phyloP scores from a whole-genome alignment of 768 basidiomycete species.

The Boletus bicolor region DNA sequence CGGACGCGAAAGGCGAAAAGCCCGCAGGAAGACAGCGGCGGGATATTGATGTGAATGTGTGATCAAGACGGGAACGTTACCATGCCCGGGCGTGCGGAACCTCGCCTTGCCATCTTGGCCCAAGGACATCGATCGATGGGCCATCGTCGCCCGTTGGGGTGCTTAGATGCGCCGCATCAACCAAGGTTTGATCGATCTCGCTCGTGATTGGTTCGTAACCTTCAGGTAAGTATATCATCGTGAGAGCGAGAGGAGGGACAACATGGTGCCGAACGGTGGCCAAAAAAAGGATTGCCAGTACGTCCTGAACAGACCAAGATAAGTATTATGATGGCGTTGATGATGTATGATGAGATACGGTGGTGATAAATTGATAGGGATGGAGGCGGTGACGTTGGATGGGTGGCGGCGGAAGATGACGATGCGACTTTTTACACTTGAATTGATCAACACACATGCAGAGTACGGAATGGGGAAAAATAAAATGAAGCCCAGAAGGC shows the following conservation, averaged over 20 bases:
- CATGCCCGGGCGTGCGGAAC: neutral
- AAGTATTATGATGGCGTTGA: slow-evolving; percentile 6
- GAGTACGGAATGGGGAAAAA: neutral
- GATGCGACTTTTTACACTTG: neutral
- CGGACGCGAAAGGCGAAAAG: neutral
- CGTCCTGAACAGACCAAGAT: slow-evolving; percentile 11
- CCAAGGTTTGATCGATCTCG: slow-evolving; percentile 21
- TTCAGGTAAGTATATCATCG: neutral
- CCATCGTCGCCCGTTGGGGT: slow-evolving; percentile 1
- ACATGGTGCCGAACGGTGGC: slow-evolving; percentile 1
- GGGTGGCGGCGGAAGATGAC: neutral
- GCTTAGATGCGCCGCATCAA: neutral
- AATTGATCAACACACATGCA: neutral
- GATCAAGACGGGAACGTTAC: neutral
- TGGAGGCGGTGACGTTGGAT: neutral
- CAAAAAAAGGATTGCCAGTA: slow-evolving; percentile 5
- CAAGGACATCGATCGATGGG: slow-evolving; percentile 6
- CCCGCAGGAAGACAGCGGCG: neutral
- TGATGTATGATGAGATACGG: neutral
- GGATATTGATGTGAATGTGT: neutral
- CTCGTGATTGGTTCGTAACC: slow-evolving; percentile 6
- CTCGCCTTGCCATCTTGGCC: slow-evolving; percentile 3
- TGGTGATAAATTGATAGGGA: neutral
- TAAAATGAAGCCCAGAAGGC: neutral
- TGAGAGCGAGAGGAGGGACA: slow-evolving; percentile 12